phyloP scores from a whole-genome alignment of 2,329 filamentous ascomycete species.

The Bisporella sp. region DNA sequence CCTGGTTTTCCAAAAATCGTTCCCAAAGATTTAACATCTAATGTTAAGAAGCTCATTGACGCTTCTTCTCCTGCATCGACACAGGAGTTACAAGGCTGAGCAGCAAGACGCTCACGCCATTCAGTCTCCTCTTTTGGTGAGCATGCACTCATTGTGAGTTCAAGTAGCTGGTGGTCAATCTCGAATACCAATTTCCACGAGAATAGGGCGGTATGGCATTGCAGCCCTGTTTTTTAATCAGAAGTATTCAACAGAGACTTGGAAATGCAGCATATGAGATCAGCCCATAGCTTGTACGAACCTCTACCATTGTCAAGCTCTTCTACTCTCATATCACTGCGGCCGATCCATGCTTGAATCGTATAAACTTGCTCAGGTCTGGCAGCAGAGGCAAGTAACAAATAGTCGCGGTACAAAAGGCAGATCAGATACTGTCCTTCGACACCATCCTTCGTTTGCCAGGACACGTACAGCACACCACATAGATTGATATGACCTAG shows the following conservation, averaged over 20 bases:
- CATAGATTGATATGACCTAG: constrained; percentile 78
- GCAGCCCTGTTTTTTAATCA: constrained; percentile 52
- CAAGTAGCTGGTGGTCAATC: constrained; percentile 67
- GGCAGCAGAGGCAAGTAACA: constrained; percentile 66
- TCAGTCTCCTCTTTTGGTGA: constrained; percentile 70
- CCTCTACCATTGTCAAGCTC: constrained; percentile 71
- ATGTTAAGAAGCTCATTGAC: constrained; percentile 55
- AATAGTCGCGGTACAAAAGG: constrained; percentile 71
- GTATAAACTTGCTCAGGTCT: constrained; percentile 62
- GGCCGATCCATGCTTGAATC: constrained; percentile 66
- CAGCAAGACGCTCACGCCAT: constrained; percentile 66
- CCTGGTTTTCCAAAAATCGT: constrained; percentile 68
- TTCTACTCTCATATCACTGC: constrained; percentile 60
- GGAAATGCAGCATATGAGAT: neutral
- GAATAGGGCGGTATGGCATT: constrained; percentile 78
- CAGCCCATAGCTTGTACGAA: constrained; percentile 21
- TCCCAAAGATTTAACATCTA: constrained; percentile 69
- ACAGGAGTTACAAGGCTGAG: constrained; percentile 42
- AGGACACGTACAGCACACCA: constrained; percentile 76
- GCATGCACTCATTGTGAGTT: constrained; percentile 82
- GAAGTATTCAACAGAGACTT: neutral
- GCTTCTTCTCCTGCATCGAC: constrained; percentile 38
- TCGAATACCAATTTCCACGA: constrained; percentile 93
- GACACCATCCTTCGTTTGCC: constrained; percentile 62
- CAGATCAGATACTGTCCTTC: constrained; percentile 79